Evolutionary conservation across 352 stramenopile species (phyloP).

Genomic region (Blastocystis sp.): DNA sequence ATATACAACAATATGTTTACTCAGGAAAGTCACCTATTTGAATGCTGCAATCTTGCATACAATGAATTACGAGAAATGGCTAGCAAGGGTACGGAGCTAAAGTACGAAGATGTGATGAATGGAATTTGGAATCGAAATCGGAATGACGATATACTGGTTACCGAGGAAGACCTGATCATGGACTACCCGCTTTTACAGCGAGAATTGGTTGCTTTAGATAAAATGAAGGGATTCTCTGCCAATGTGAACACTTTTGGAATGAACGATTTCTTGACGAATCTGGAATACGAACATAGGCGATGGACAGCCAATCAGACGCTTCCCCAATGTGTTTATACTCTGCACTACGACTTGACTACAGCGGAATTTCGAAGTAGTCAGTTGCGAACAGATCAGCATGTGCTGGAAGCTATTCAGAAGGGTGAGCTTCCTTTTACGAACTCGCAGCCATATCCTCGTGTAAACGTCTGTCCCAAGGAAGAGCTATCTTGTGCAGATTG

Average conservation of each 20-base stretch:
- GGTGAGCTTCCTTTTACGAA: not conserved
- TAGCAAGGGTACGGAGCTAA: not conserved
- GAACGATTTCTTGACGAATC: conserved; percentile 19
- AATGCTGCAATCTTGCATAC: not conserved
- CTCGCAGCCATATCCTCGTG: not conserved
- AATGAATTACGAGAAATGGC: not conserved
- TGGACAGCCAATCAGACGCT: not conserved
- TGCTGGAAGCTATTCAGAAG: not conserved
- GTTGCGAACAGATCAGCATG: not conserved
- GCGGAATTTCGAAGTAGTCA: not conserved
- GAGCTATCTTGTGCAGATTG: not conserved
- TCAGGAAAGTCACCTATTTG: not conserved
- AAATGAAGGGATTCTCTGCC: not conserved
- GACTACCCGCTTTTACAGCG: not conserved
- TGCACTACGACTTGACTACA: not conserved
- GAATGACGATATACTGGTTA: not conserved
- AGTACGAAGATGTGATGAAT: not conserved
- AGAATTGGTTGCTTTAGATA: not conserved
- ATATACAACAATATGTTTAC: not conserved
- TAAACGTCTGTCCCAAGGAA: not conserved
- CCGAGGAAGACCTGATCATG: conserved; percentile 21
- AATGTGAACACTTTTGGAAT: conserved; percentile 37
- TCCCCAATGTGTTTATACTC: not conserved
- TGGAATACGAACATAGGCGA: not conserved
- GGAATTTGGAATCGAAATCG: not conserved